These are phyloP conservation scores for Colletotrichum sublineola DNA, from an alignment of 2,329 filamentous ascomycete genomes.

Conservation along the genomic window DNA sequence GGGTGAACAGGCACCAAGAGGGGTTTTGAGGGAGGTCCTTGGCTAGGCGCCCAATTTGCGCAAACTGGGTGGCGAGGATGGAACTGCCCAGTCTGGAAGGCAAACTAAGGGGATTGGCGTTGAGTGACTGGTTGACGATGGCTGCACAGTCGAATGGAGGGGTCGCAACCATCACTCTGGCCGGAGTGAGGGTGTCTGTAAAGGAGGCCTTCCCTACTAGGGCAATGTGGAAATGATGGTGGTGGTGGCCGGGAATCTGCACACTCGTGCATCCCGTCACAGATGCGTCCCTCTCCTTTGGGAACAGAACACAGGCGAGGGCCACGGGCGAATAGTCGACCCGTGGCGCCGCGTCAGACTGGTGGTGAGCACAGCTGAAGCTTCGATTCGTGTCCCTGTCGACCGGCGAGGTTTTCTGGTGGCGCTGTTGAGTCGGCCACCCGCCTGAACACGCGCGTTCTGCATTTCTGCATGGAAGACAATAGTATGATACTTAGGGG, in stretches of 20 bases:
- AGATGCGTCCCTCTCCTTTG: constrained; percentile 39
- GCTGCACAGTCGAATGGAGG: constrained; percentile 5
- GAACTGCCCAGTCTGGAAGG: not conserved
- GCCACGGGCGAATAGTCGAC: constrained; percentile 5
- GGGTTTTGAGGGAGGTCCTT: not conserved
- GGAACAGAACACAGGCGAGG: constrained; percentile 26
- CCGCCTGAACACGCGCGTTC: not conserved
- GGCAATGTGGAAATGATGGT: not conserved
- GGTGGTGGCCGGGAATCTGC: constrained; percentile 39
- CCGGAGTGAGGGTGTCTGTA: constrained; percentile 19
- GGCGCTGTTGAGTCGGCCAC: constrained; percentile 11
- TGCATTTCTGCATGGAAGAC: constrained; percentile 5
- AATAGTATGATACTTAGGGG: constrained; percentile 8
- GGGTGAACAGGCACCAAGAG: not conserved
- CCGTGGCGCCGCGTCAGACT: constrained; percentile 8
- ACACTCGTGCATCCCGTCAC: constrained; percentile 41
- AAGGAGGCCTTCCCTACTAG: not conserved
- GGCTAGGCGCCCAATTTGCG: constrained; percentile 17
- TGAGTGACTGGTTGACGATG: constrained; percentile 23
- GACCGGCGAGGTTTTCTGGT: constrained; percentile 4
- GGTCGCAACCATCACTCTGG: constrained; percentile 14
- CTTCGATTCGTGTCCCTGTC: not conserved
- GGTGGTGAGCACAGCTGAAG: not conserved
- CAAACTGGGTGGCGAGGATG: constrained; percentile 16
- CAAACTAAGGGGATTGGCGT: constrained; percentile 14